Evolutionary conservation across 768 basidiomycete genomes (phyloP).

Genomic region (Trametes coccinea): DNA sequence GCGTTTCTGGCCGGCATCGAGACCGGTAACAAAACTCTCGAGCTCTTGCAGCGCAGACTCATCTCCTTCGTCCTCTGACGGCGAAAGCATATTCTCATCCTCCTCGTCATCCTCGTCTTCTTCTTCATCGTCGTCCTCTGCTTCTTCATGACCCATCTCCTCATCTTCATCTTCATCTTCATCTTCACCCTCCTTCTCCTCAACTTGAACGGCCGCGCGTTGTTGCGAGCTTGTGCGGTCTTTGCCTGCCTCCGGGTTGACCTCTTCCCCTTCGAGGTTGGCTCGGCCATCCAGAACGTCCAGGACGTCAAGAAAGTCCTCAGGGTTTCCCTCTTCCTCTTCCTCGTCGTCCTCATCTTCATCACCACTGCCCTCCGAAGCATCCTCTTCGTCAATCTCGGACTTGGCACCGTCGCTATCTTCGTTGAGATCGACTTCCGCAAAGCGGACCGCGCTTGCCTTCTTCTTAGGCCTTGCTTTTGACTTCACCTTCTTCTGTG

Average conservation of each 20-base stretch:
- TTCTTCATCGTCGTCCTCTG: conserved; percentile 31
- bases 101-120: conserved; percentile 43
- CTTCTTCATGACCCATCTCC: conserved; percentile 30
- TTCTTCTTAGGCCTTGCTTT: conserved; percentile 31
- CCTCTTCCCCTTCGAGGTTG: conserved; percentile 45
- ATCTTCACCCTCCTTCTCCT: conserved; percentile 31
- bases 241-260: conserved; percentile 33
- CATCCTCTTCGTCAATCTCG: conserved; percentile 45
- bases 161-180: conserved; percentile 41
- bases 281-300: conserved; percentile 68
- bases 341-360: conserved; percentile 38
- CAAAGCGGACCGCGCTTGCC: conserved; percentile 39
- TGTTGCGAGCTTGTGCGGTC: not conserved
- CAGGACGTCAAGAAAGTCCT: conserved; percentile 62
- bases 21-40: conserved; percentile 66
- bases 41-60: conserved; percentile 68
- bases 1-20: conserved; percentile 70
- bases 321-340: conserved; percentile 42
- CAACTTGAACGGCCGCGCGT: conserved; percentile 23
- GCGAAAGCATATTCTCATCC: conserved; percentile 34
- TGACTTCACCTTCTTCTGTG: conserved; percentile 24
- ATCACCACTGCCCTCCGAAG: conserved; percentile 36
- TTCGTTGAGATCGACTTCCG: conserved; percentile 70
- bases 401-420: conserved; percentile 38
- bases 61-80: conserved; percentile 44